phyloP scores from a whole-genome alignment of 2,329 filamentous ascomycete species.

The Paraconiothyrium brasiliense region DNA sequence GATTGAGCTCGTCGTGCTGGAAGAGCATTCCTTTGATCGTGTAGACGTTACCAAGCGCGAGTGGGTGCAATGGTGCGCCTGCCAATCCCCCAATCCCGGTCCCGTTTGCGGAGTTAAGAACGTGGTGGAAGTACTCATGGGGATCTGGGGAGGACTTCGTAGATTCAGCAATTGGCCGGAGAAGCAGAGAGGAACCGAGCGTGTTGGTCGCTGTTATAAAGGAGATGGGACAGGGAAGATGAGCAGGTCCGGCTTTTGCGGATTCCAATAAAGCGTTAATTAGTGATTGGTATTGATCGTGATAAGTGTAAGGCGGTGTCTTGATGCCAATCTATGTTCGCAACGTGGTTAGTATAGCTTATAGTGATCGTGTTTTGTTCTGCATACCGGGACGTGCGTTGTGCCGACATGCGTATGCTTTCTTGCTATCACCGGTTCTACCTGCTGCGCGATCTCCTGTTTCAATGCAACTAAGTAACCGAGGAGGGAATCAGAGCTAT shows the following conservation, averaged over 20 bases:
- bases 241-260: conserved; percentile 29
- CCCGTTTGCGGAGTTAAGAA: conserved; percentile 62
- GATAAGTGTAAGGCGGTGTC: conserved; percentile 78
- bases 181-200: conserved; percentile 72
- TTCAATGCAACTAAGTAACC: conserved; percentile 65
- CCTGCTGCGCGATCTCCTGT: conserved; percentile 33
- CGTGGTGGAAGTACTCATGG: conserved; percentile 35
- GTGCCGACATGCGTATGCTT: conserved; percentile 32
- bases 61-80: conserved; percentile 74
- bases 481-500: conserved; percentile 62
- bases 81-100: conserved; percentile 75
- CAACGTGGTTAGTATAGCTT: background rate
- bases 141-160: conserved; percentile 16
- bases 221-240: conserved; percentile 56
- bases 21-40: conserved; percentile 71
- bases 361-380: no score
- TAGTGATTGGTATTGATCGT: conserved; percentile 69
- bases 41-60: conserved; percentile 79
- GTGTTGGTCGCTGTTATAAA: conserved; percentile 82
- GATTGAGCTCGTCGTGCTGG: conserved; percentile 55
- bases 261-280: conserved; percentile 59
- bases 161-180: conserved; percentile 47
- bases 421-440: conserved; percentile 18
- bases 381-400: conserved; percentile 45
- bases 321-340: conserved; percentile 69